Conservation (phyloP, 257 asterid genomes). For the Euphrasia confusa region DNA sequence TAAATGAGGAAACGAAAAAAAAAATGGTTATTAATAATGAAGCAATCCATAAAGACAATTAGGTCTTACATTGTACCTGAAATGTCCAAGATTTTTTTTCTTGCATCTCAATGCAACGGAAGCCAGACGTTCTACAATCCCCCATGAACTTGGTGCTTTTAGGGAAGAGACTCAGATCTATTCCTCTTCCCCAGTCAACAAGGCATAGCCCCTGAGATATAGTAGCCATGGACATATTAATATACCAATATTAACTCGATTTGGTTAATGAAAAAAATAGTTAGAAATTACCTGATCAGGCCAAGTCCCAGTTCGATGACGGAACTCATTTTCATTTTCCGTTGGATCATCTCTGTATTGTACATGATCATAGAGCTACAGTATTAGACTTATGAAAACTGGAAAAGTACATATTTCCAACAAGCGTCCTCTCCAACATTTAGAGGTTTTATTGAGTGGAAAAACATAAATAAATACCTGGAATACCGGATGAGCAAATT, state of each 20-base stretch:
- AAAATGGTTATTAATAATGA: neutral
- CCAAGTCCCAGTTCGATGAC: slow-evolving; percentile 67
- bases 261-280: slow-evolving; percentile 1
- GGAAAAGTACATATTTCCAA: slow-evolving; percentile 9
- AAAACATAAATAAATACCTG: slow-evolving; percentile 45
- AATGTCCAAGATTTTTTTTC: slow-evolving; percentile 86
- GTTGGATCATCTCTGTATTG: slow-evolving; percentile 60
- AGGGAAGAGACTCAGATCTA: slow-evolving; percentile 72
- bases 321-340: slow-evolving; percentile 43
- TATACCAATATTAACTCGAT: slow-evolving; percentile 16
- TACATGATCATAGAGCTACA: neutral
- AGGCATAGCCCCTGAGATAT: slow-evolving; percentile 84
- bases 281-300: slow-evolving; percentile 65
- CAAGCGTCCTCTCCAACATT: slow-evolving; percentile 8
- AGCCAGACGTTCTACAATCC: slow-evolving; percentile 89
- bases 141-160: slow-evolving; percentile 60
- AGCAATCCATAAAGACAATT: neutral
- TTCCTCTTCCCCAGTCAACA: slow-evolving; percentile 98
- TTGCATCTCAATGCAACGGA: slow-evolving; percentile 93
- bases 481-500: slow-evolving; percentile 86
- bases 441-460: slow-evolving; percentile 11
- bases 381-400: slow-evolving; percentile 14
- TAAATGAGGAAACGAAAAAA: slow-evolving; percentile 10
- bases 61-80: slow-evolving; percentile 45
- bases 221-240: slow-evolving; percentile 8